Evolutionary conservation across 2,329 filamentous ascomycete genomes (phyloP).

Genomic region (Colletotrichum tanaceti): DNA sequence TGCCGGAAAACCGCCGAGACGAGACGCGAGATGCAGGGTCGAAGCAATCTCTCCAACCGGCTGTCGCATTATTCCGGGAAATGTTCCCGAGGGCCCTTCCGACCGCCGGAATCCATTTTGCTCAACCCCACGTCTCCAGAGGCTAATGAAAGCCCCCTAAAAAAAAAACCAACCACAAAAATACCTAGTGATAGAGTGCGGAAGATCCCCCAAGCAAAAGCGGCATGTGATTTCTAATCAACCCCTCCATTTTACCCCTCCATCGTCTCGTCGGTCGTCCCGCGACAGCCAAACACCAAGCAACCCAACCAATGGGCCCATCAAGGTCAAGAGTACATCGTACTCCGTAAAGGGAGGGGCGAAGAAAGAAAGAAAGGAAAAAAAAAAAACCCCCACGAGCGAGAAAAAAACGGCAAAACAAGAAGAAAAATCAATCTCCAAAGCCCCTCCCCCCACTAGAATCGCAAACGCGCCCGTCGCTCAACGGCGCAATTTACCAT

Average conservation of each 20-base stretch:
- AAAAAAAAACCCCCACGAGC: background rate
- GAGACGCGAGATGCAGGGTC: background rate
- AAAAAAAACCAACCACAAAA: background rate
- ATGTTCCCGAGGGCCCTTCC: constrained; percentile 7
- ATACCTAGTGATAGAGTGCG: too few species aligned
- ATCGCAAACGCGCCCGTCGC: constrained; percentile 14
- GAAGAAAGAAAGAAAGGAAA: too few species aligned
- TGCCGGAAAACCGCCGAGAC: constrained; percentile 32
- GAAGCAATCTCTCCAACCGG: background rate
- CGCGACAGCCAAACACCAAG: background rate
- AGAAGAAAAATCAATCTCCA: constrained; percentile 3
- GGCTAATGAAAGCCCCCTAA: background rate
- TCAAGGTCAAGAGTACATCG: too few species aligned
- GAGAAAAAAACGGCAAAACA: background rate
- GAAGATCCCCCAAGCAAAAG: constrained; percentile 16
- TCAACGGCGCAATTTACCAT: constrained; percentile 19
- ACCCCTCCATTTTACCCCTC: constrained; percentile 36
- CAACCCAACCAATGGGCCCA: too few species aligned
- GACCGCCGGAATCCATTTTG: constrained; percentile 16
- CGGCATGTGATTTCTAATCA: constrained; percentile 41
- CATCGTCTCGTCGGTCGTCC: constrained; percentile 20
- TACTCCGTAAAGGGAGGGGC: background rate
- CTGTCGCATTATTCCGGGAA: constrained; percentile 3
- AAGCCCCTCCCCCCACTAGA: background rate
- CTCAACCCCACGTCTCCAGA: constrained; percentile 14